A percentile compares a stretch with the other conserved stretches of the same genome.
These are phyloP conservation scores for Leccinum griseonigrum DNA, from an alignment of 1,284 basidiomycete genomes.

Conservation along the genomic window DNA sequence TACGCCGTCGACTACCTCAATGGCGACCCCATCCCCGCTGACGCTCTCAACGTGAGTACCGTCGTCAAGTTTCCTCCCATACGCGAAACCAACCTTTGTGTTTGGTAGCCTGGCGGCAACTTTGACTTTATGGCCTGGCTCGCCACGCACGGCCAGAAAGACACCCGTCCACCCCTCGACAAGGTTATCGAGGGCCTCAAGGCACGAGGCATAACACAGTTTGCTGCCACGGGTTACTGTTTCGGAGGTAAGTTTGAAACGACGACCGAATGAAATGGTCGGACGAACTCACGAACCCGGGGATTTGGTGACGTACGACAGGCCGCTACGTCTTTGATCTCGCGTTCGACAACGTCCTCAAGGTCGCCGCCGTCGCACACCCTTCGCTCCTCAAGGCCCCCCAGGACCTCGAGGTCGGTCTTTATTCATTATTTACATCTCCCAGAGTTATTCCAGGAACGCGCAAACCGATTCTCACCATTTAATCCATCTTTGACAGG, in stretches of 20 bases:
- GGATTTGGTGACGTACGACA: conserved; percentile 10
- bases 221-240: conserved; percentile 70
- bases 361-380: conserved; percentile 58
- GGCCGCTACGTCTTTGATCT: conserved; percentile 65
- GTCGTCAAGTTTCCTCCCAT: background rate
- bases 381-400: conserved; percentile 67
- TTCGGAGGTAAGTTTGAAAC: conserved; percentile 52
- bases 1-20: conserved; percentile 46
- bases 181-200: conserved; percentile 57
- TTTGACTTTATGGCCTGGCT: conserved; percentile 54
- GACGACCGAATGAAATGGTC: background rate
- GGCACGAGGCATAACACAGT: conserved; percentile 52
- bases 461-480: background rate
- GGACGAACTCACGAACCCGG: background rate
- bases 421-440: background rate
- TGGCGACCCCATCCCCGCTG: conserved; percentile 37
- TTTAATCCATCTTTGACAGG: conserved; percentile 19
- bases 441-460: background rate
- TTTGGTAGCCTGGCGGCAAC: background rate
- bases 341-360: conserved; percentile 57
- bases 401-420: conserved; percentile 17
- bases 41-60: conserved; percentile 16
- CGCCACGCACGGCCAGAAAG: conserved; percentile 40
- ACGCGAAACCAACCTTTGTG: background rate
- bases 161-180: conserved; percentile 54